Base-by-base conservation (phyloP, 1,139 yeast species). In the Blastobotrys buckinghamii region DNA sequence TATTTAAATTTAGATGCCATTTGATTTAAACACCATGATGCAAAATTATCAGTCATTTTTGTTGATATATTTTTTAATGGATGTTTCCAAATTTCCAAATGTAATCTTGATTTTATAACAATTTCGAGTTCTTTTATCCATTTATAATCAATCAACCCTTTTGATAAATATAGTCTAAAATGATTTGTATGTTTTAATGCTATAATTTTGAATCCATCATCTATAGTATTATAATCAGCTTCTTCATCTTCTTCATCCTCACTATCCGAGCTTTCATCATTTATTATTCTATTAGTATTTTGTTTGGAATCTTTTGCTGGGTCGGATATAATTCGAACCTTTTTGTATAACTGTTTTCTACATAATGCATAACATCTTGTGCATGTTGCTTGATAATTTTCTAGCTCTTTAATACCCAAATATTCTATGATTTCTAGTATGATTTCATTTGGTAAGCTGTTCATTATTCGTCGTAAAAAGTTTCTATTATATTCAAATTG, bases 101-200 rank as follows among this genome's bases (percentile, higher is more conserved):
- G 4, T 10, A 12, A 29, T 13, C 12, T 29, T 29, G 4, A 3
- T 19, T 5, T 8, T 15, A n/a, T 29, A 6, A 40, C 35, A 15
- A 40, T 15, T 29, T 40, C 43, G 4, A 40, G 2, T 12, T 30
- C 36, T 17, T 30, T 40, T 15, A 41, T 41, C 44, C 44, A 41
- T 29, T 12, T 10, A 12, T 16, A 17, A n/a, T 33, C 38, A 33
- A 41, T 41, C 30, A 9, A 27, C 5, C 38, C 38, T 26, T 19
- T 16, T 20, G 24, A 8, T 13, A 40, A 15, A 15, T 35, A 19
- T 22, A 4, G 9, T 27, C 16, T 27, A 9, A 40, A 29, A 7
- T 29, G 22, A 22, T 16, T 19, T 6, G 33, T 40, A 19, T 40
- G 29, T 26, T 26, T 17, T 34, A 39, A 27, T 13, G 35, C 29